These are phyloP conservation scores for Fusarium sp. DNA, from an alignment of 2,329 filamentous ascomycete species.

Conservation along the genomic window DNA sequence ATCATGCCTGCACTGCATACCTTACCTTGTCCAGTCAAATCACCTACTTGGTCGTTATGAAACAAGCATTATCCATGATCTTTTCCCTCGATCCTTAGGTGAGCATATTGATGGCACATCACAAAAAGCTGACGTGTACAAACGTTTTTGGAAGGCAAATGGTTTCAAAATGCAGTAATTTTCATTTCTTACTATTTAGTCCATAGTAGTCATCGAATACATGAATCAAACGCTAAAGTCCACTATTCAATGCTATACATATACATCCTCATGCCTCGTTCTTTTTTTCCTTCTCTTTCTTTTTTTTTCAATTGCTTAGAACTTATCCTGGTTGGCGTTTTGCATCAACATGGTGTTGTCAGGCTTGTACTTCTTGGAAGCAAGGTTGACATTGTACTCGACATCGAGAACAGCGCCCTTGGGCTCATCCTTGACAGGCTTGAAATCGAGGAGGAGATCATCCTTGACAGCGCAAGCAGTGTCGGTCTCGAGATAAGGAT, in stretches of 20 bases:
- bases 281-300: background rate
- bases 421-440: slow-evolving; percentile 52
- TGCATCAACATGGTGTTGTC: slow-evolving; percentile 42
- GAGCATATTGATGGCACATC: too few relatives aligned
- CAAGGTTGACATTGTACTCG: slow-evolving; percentile 55
- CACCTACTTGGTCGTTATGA: background rate
- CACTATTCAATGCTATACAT: slow-evolving; percentile 8
- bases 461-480: slow-evolving; percentile 64
- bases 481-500: slow-evolving; percentile 66
- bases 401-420: slow-evolving; percentile 50
- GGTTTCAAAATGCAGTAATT: background rate
- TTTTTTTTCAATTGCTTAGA: slow-evolving; percentile 8
- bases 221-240: slow-evolving; percentile 23
- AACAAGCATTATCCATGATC: background rate
- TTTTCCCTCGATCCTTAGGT: fast-evolving
- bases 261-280: background rate
- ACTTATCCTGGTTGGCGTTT: slow-evolving; percentile 43
- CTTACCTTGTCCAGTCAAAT: fast-evolving
- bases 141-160: too few relatives aligned
- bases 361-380: slow-evolving; percentile 56
- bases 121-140: too few relatives aligned
- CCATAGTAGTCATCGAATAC: background rate
- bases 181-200: background rate
- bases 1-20: background rate
- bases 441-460: slow-evolving; percentile 61